Conservation (phyloP, 2,329 filamentous ascomycete genomes). For the Aspergillus sojae region DNA sequence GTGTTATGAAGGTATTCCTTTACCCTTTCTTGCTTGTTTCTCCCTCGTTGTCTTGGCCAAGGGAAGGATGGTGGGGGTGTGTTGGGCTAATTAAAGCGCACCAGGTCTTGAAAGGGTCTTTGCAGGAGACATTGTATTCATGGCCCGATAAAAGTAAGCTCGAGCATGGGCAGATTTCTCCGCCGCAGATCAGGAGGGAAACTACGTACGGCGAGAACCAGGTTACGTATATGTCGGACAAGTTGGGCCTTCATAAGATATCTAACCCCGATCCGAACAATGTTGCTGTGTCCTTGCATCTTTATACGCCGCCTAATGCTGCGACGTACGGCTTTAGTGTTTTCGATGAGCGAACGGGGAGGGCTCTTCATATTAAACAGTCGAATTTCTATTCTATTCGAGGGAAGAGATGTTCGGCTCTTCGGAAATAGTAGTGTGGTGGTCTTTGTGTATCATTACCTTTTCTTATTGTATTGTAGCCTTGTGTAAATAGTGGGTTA, state of each 20-base stretch:
- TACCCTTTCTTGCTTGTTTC: neutral
- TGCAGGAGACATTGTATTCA: constrained; percentile 80
- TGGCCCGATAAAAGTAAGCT: constrained; percentile 61
- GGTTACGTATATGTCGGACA: constrained; percentile 89
- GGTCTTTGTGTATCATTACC: neutral
- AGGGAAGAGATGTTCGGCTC: constrained; percentile 39
- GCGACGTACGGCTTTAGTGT: constrained; percentile 79
- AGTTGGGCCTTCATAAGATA: constrained; percentile 80
- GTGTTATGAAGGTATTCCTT: constrained; percentile 73
- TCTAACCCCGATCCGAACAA: constrained; percentile 71
- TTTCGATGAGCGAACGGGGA: constrained; percentile 77
- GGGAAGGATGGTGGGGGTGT: neutral
- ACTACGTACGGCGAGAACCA: constrained; percentile 69
- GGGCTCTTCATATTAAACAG: constrained; percentile 70
- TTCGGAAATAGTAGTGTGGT: neutral
- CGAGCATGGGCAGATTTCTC: constrained; percentile 51
- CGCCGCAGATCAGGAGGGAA: constrained; percentile 67
- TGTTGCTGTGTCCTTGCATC: constrained; percentile 81
- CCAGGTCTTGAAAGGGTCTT: constrained; percentile 71
- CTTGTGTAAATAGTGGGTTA: neutral
- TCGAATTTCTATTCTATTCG: constrained; percentile 71
- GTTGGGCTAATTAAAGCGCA: neutral
- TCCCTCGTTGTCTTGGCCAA: neutral
- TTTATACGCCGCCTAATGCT: constrained; percentile 89
- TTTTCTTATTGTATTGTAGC: neutral